Conservation (phyloP, 2,329 filamentous ascomycete genomes). For the Beauveria caledonica region DNA sequence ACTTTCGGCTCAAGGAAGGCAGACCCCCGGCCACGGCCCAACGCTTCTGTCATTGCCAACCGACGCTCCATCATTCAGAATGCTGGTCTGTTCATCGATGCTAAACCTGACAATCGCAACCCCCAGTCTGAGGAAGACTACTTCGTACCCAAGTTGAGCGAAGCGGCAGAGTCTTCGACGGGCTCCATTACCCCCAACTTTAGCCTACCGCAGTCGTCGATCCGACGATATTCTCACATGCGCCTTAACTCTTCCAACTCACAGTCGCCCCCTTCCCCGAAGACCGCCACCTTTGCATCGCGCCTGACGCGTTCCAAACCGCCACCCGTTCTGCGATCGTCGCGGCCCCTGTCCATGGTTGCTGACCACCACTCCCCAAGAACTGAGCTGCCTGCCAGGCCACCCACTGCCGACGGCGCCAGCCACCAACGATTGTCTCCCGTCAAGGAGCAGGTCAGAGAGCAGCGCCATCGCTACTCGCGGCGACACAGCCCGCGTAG, state of each 20-base stretch:
- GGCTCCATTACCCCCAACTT: slow-evolving; percentile 39
- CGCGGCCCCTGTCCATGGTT: slow-evolving; percentile 46
- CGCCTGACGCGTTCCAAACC: slow-evolving; percentile 28
- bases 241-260: slow-evolving; percentile 20
- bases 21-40: slow-evolving; percentile 40
- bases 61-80: slow-evolving; percentile 45
- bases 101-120: slow-evolving; percentile 21
- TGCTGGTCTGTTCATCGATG: slow-evolving; percentile 35
- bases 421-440: slow-evolving; percentile 10
- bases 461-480: not conserved
- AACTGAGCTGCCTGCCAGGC: slow-evolving; percentile 20
- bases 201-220: slow-evolving; percentile 40
- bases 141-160: not conserved
- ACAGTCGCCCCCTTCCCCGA: slow-evolving; percentile 12
- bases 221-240: slow-evolving; percentile 36
- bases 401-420: slow-evolving; percentile 20
- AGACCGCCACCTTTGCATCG: slow-evolving; percentile 14
- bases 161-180: slow-evolving; percentile 7
- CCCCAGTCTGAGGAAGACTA: slow-evolving; percentile 9
- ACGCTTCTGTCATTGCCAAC: slow-evolving; percentile 42
- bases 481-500: not conserved
- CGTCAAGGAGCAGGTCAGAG: slow-evolving; percentile 3
- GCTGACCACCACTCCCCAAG: slow-evolving; percentile 43
- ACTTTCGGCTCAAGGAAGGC: slow-evolving; percentile 12
- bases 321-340: slow-evolving; percentile 38